Evolutionary conservation across 2,329 filamentous ascomycete species (phyloP).

Genomic region (Acephala macrosclerotiorum): DNA sequence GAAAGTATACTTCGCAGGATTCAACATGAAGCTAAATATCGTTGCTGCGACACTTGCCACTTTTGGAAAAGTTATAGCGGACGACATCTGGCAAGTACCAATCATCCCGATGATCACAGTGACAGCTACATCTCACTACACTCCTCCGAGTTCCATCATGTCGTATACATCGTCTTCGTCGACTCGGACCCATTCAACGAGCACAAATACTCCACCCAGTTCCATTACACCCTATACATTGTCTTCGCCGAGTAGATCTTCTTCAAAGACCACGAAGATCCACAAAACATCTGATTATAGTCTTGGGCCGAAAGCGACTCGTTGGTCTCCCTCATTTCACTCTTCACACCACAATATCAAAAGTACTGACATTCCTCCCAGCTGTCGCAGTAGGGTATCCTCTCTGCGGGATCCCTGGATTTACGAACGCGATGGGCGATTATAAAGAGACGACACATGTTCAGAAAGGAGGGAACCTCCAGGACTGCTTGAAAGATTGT

Average conservation of each 20-base stretch:
- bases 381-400: conserved; percentile 4
- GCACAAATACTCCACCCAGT: too few relatives aligned
- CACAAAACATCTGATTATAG: not conserved
- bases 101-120: not conserved
- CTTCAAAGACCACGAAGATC: not conserved
- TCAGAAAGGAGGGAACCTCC: not conserved
- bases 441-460: not conserved
- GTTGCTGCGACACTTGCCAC: not conserved
- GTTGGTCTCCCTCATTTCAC: not conserved
- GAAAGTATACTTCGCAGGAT: not conserved
- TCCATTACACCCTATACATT: not conserved
- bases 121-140: not conserved
- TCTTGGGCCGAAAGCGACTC: not conserved
- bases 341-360: not conserved
- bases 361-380: not conserved
- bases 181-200: too few relatives aligned
- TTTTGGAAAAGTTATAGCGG: not conserved
- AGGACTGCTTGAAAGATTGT: not conserved
- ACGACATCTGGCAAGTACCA: not conserved
- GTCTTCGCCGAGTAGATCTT: not conserved
- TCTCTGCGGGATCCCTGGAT: not conserved
- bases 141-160: not conserved
- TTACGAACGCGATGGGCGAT: not conserved
- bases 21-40: not conserved
- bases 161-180: not conserved